Conservation (phyloP, 108 stramenopile species). For the Skeletonema menzelii region DNA sequence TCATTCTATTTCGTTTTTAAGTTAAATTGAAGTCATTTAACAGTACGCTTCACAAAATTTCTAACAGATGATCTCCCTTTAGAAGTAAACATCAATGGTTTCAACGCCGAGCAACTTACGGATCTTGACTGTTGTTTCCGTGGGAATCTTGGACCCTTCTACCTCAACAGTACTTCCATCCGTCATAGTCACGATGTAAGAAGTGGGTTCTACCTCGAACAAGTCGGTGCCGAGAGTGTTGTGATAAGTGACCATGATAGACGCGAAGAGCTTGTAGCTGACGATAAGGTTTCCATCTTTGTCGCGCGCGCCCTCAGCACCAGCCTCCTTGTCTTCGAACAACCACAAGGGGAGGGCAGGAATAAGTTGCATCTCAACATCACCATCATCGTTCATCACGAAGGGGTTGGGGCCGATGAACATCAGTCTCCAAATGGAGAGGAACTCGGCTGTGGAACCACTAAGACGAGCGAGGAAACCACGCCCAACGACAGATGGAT, state of each 20-base stretch:
- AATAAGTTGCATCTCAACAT: constrained; percentile 78
- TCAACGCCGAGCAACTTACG: constrained; percentile 68
- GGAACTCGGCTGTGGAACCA: constrained; percentile 96
- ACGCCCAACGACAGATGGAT: constrained; percentile 78
- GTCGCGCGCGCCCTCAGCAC: constrained; percentile 53
- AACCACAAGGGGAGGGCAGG: constrained; percentile 92
- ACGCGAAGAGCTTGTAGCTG: constrained; percentile 89
- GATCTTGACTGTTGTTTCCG: constrained; percentile 67
- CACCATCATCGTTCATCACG: constrained; percentile 68
- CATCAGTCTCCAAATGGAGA: constrained; percentile 94
- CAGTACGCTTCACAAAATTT: background rate
- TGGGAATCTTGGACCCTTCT: constrained; percentile 65
- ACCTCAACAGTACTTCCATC: constrained; percentile 66
- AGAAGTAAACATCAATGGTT: constrained; percentile 86
- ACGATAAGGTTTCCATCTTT: constrained; percentile 80
- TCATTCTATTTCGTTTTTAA: background rate
- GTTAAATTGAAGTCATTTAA: background rate
- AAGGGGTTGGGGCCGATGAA: constrained; percentile 86
- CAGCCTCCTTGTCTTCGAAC: constrained; percentile 75
- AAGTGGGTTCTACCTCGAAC: constrained; percentile 73
- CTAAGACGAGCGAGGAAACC: constrained; percentile 93
- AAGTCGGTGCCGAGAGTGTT: constrained; percentile 80
- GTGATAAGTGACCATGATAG: constrained; percentile 89
- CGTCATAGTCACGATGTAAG: constrained; percentile 75
- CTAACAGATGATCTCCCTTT: constrained; percentile 22